phyloP scores from a whole-genome alignment of 2,329 filamentous ascomycete genomes.

The Parascedosporium putredinis region DNA sequence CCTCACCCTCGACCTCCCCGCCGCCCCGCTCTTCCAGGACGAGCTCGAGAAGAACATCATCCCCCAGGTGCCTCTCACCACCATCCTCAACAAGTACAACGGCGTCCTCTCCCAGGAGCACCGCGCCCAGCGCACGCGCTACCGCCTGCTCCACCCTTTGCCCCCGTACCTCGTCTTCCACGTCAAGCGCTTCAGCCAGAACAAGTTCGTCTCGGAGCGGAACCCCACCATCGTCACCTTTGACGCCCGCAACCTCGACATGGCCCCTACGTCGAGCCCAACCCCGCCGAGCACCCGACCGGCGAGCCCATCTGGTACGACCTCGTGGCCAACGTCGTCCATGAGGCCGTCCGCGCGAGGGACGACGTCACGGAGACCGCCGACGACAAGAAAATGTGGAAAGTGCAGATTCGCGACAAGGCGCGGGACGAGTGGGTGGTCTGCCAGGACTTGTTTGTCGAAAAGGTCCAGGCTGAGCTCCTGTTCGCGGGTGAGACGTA shows the following conservation, averaged over 20 bases:
- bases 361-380: slow-evolving; percentile 84
- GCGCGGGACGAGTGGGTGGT: slow-evolving; percentile 81
- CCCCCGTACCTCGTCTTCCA: slow-evolving; percentile 89
- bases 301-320: slow-evolving; percentile 90
- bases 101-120: slow-evolving; percentile 80
- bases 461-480: slow-evolving; percentile 78
- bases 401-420: slow-evolving; percentile 78
- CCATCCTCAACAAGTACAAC: slow-evolving; percentile 86
- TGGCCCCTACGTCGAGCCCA: slow-evolving; percentile 89
- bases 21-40: slow-evolving; percentile 91
- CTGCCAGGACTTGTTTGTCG: slow-evolving; percentile 87
- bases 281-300: slow-evolving; percentile 56
- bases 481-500: slow-evolving; percentile 91
- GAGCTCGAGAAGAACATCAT: slow-evolving; percentile 93
- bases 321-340: slow-evolving; percentile 87
- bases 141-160: slow-evolving; percentile 79
- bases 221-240: slow-evolving; percentile 99
- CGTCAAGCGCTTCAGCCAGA: slow-evolving; percentile 91
- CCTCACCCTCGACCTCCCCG: slow-evolving; percentile 82
- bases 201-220: slow-evolving; percentile 92
- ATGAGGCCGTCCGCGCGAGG: slow-evolving; percentile 65
- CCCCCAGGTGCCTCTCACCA: slow-evolving; percentile 75
- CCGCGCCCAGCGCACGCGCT: slow-evolving; percentile 76
- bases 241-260: slow-evolving; percentile 70
- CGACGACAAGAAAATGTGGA: slow-evolving; percentile 84